Base-by-base conservation (phyloP, 2,329 filamentous ascomycete genomes). In the Botryotinia convoluta region DNA sequence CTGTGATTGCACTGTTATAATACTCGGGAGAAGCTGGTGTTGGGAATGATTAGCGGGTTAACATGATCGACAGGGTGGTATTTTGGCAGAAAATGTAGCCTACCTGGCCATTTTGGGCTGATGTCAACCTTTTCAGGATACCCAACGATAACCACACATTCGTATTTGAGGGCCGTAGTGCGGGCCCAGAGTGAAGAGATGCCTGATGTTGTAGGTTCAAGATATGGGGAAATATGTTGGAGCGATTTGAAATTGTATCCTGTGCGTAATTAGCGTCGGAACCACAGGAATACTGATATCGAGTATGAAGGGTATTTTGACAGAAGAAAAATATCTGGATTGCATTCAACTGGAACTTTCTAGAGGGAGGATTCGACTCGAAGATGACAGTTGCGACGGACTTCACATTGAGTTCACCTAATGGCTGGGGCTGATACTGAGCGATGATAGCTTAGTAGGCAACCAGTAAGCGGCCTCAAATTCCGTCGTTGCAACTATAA, bases 161-260 rank as follows among this genome's bases (percentile, higher is more conserved):
- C 85, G 78, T 92, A 85, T 77, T 89, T 90, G 35, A 89, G 83
- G 0, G 93, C 93, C 0, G 86, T 88, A 0, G 86, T 88, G 57
- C 88, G 85, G 0, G 92, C 92, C 93, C 93, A 96, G 32, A 91
- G 81, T 0, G 92, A 90, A 16, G 86, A 90, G 70, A 92, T 88
- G 0, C 93, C 93, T 0, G 87, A 84, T 10, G 87, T 86, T 0
- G 88, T 88, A 0, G 85, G 87, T 78, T 96, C 93, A 5, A 95
- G 87, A 76, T 85, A 92, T 0, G 92, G 91, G 1, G 82, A 82
- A 62, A 95, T 94, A 2, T 93, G 86, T 48, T 87, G 83, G 3
- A 93, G 81, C 0, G 90, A 92, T 62, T 87, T 86, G 83, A 95
- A 95, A 80, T 94, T 94, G 84, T 95, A 96, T 51, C 93, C 78